These are phyloP conservation scores for Rugonectria rugulosa DNA, from an alignment of 2,329 filamentous ascomycete genomes.

Conservation along the genomic window DNA sequence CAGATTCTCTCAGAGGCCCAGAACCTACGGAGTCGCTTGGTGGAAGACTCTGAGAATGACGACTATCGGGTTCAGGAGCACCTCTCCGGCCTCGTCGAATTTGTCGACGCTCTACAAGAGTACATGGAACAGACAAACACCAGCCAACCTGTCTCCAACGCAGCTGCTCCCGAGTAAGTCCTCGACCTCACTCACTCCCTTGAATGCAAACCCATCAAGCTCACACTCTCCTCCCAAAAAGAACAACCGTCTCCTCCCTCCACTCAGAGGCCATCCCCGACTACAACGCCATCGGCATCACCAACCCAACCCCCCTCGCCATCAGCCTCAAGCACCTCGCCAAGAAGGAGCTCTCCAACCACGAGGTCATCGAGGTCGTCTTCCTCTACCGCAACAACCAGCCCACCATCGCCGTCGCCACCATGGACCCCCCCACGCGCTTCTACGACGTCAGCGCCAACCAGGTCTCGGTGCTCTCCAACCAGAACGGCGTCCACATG, in stretches of 20 bases:
- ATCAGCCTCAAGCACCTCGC: slow-evolving; percentile 37
- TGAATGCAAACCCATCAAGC: background rate
- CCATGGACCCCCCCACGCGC: slow-evolving; percentile 36
- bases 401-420: slow-evolving; percentile 33
- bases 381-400: slow-evolving; percentile 30
- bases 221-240: background rate
- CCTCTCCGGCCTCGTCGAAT: slow-evolving; percentile 26
- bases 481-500: slow-evolving; percentile 38
- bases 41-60: slow-evolving; percentile 28
- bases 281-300: slow-evolving; percentile 38
- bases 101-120: slow-evolving; percentile 34
- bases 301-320: slow-evolving; percentile 33
- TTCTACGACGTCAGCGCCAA: slow-evolving; percentile 36
- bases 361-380: slow-evolving; percentile 34
- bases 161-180: slow-evolving; percentile 24
- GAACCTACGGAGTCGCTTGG: slow-evolving; percentile 28
- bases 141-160: slow-evolving; percentile 7
- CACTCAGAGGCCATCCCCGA: slow-evolving; percentile 37
- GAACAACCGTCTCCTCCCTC: slow-evolving; percentile 33
- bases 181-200: rapidly evolving
- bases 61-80: slow-evolving; percentile 31
- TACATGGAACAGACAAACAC: slow-evolving; percentile 33
- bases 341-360: slow-evolving; percentile 37
- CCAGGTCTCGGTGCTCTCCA: slow-evolving; percentile 27
- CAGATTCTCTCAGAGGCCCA: slow-evolving; percentile 38